Conservation (phyloP, 2,329 filamentous ascomycete species). For the Talaromyces islandicus region DNA sequence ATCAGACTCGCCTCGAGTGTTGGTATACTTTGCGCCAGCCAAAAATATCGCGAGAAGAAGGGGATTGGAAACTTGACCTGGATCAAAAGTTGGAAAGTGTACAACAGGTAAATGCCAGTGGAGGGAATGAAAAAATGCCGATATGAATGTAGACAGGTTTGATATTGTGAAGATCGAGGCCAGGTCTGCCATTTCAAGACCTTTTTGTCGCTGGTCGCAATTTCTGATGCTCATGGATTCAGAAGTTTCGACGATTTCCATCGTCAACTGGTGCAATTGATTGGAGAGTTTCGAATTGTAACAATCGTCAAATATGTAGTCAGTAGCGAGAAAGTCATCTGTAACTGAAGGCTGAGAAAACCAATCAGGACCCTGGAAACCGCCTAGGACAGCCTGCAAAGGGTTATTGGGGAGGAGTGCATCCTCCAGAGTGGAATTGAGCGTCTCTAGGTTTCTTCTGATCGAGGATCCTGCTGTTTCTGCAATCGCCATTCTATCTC, state of each 20-base stretch:
- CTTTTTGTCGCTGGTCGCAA: not conserved
- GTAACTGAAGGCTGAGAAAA: not conserved
- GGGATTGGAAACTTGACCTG: slow-evolving; percentile 18
- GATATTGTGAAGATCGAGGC: slow-evolving; percentile 18
- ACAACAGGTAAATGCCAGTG: slow-evolving; percentile 27
- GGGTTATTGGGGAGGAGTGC: slow-evolving; percentile 17
- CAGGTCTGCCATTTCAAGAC: slow-evolving; percentile 12
- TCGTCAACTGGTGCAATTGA: slow-evolving; percentile 20
- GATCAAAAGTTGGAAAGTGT: slow-evolving; percentile 26
- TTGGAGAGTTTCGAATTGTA: slow-evolving; percentile 18
- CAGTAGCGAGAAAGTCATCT: not conserved
- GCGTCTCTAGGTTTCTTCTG: slow-evolving; percentile 20
- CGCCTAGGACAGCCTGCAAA: not conserved
- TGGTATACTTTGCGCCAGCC: slow-evolving; percentile 21
- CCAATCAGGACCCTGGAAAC: not conserved
- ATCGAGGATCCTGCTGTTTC: slow-evolving; percentile 24
- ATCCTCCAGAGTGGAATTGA: slow-evolving; percentile 23
- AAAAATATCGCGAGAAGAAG: slow-evolving; percentile 23
- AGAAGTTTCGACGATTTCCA: slow-evolving; percentile 23
- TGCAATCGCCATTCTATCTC: slow-evolving; percentile 23
- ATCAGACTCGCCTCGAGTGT: slow-evolving; percentile 13
- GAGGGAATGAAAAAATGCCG: slow-evolving; percentile 25
- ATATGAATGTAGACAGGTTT: slow-evolving; percentile 22
- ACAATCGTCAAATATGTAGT: slow-evolving; percentile 10
- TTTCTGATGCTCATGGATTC: slow-evolving; percentile 17